These are phyloP conservation scores for Dryas octopetala DNA, from an alignment of 306 rosid species.

Conservation along the genomic window DNA sequence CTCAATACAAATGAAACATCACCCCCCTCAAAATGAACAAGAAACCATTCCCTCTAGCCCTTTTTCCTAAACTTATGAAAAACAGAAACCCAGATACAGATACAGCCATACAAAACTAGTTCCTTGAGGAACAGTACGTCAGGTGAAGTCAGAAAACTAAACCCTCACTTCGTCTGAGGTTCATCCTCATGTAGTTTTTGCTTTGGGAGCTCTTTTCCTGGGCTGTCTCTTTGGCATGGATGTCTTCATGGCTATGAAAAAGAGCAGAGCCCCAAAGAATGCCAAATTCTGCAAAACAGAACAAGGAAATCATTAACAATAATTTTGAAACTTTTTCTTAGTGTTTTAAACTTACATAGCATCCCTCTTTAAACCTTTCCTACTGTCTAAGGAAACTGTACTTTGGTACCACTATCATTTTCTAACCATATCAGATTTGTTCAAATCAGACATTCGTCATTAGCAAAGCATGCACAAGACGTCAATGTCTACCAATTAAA, in stretches of 20 bases:
- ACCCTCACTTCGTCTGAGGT: background rate
- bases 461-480: background rate
- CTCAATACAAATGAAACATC: conserved; percentile 11
- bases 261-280: conserved; percentile 65
- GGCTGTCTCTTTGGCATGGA: conserved; percentile 50
- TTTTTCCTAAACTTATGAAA: conserved; percentile 16
- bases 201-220: conserved; percentile 47
- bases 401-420: background rate
- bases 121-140: conserved; percentile 18
- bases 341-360: background rate
- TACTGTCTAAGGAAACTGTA: background rate
- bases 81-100: background rate
- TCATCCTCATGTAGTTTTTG: conserved; percentile 43
- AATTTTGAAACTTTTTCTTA: background rate
- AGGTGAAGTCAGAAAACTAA: conserved; percentile 5
- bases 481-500: background rate
- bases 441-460: background rate
- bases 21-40: conserved; percentile 18
- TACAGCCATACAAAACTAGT: conserved; percentile 33
- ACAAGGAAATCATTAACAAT: background rate
- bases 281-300: conserved; percentile 55
- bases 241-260: conserved; percentile 57
- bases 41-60: background rate
- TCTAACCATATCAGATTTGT: background rate
- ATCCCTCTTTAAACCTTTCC: background rate